Evolutionary conservation across 2,329 filamentous ascomycete genomes (phyloP), one percentile per base, ranked within the genome.

Genomic region (Diaporthe capsici): DNA sequence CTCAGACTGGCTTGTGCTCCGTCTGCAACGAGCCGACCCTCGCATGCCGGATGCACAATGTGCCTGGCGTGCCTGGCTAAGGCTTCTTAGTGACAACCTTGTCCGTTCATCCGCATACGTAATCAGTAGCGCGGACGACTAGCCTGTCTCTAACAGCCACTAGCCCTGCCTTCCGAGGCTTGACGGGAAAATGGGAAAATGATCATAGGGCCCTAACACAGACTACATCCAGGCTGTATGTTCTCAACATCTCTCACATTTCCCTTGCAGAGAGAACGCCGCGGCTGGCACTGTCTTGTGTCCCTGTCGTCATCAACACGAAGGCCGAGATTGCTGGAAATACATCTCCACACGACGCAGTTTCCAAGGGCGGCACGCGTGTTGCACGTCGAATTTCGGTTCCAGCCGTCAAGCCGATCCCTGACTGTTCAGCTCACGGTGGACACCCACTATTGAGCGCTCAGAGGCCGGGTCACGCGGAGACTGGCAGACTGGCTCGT

Each of bases 301-400:
- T 51, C 22, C 65, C 22, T 55, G 65, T 39, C 65, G 65, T 55
- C 68, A 71, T 63, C 71, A 73, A 65, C 44, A 73, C 71, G 71
- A 65, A 73, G 57, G 49, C 71, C 71, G 58, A 73, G 47, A 73
- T 65, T 65, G 58, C 57, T 73, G 71, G 58, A 65, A 73, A 73
- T 73, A 65, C 58, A 39, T 53, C 71, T 37, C 71, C 71, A 73
- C 71, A 34, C 20, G 71, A 28, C 34, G 42, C 49, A 37, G 58
- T 65, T 39, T 28, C 61, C 53, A 65, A 57, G 47, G 25, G 25
- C 37, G 65, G 58, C 71, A 47, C 58, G 51, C 71, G 34, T 55
- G 47, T 55, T 51, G 53, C 71, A 39, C 58, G 44, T 73, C 22
- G 71, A 47, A 55, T 65, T 28, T 73, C 71, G 71, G 71, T 73